A percentile compares a stretch with the other conserved stretches of the same genome.
Evolutionary conservation across 2,329 filamentous ascomycete genomes (phyloP).

Genomic region (Cladophialophora psammophila): DNA sequence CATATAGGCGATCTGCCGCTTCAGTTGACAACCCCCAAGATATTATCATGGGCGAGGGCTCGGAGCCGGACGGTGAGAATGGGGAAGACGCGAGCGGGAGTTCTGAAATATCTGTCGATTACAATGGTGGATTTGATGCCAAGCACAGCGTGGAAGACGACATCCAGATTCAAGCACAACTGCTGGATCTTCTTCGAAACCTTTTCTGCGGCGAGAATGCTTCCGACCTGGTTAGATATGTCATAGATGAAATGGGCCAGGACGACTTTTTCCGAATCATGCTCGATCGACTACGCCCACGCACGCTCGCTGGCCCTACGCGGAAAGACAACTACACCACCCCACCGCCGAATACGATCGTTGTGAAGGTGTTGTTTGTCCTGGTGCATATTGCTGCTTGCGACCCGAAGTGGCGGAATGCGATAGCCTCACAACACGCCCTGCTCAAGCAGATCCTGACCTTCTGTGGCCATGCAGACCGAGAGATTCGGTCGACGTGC

Average conservation of each 20-base stretch:
- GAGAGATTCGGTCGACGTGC: slow-evolving; percentile 76
- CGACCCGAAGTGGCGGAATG: slow-evolving; percentile 75
- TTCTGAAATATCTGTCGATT: slow-evolving; percentile 56
- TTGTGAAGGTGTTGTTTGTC: slow-evolving; percentile 79
- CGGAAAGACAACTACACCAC: slow-evolving; percentile 43
- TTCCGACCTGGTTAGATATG: slow-evolving; percentile 79
- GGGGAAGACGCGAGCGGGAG: not conserved
- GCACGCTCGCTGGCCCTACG: slow-evolving; percentile 43
- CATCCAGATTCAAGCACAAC: slow-evolving; percentile 87
- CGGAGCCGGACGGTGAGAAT: slow-evolving; percentile 33
- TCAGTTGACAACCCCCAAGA: slow-evolving; percentile 23
- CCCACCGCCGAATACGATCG: slow-evolving; percentile 65
- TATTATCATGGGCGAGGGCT: slow-evolving; percentile 44
- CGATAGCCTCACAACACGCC: slow-evolving; percentile 77
- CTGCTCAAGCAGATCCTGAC: slow-evolving; percentile 75
- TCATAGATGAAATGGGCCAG: slow-evolving; percentile 78
- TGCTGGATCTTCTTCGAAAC: slow-evolving; percentile 87
- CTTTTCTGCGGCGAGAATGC: slow-evolving; percentile 73
- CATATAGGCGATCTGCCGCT: slow-evolving; percentile 1
- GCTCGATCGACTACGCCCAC: slow-evolving; percentile 75
- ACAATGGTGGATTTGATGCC: slow-evolving; percentile 69
- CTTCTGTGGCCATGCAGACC: slow-evolving; percentile 75
- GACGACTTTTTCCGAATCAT: slow-evolving; percentile 82
- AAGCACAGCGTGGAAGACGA: slow-evolving; percentile 78
- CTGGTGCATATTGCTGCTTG: slow-evolving; percentile 89